Conservation (phyloP, 331 rosid species). For the Erythrophleum ivorense region DNA sequence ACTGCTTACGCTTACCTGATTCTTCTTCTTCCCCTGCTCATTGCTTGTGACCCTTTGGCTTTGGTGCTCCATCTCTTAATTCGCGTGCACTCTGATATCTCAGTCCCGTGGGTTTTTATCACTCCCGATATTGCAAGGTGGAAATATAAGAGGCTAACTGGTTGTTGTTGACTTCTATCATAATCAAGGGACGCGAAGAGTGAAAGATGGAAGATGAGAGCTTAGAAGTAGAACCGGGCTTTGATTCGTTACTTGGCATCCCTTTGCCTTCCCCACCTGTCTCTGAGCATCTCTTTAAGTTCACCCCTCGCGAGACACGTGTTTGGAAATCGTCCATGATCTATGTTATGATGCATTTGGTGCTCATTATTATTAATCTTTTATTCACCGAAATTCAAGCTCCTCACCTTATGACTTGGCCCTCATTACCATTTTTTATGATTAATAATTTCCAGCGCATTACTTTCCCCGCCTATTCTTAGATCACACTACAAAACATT, state of each 20-base stretch:
- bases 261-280: background rate
- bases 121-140: background rate
- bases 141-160: background rate
- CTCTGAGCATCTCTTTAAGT: background rate
- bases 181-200: background rate
- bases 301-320: background rate
- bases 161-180: background rate
- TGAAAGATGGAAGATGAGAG: background rate
- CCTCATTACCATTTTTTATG: background rate
- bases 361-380: background rate
- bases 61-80: conserved; percentile 9
- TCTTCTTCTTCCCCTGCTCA: background rate
- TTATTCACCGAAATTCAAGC: background rate
- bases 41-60: background rate
- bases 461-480: background rate
- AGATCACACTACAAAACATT: background rate
- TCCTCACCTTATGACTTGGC: background rate
- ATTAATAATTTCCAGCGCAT: background rate
- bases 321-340: background rate
- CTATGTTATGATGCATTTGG: background rate
- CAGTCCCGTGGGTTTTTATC: background rate
- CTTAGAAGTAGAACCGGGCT: background rate
- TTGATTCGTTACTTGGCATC: conserved; percentile 17
- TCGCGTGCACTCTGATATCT: background rate
- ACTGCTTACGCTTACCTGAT: background rate